Evolutionary conservation across 2,329 filamentous ascomycete species (phyloP).

Genomic region (Verticillium tricorpus): DNA sequence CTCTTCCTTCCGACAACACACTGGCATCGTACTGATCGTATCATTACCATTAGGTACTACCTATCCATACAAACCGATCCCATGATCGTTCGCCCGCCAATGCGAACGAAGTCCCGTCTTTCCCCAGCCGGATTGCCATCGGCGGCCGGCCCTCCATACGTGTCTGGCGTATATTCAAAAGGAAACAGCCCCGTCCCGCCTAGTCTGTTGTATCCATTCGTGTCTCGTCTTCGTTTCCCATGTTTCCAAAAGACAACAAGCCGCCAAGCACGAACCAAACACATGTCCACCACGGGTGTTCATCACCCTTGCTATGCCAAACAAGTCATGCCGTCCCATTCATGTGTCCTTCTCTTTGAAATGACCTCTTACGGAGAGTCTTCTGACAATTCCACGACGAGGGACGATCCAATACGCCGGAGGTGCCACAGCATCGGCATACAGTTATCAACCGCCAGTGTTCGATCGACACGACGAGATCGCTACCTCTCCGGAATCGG

Average conservation of each 20-base stretch:
- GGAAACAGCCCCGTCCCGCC: neutral
- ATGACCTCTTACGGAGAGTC: neutral
- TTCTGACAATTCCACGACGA: neutral
- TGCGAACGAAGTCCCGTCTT: neutral
- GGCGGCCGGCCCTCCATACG: neutral
- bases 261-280: slow-evolving; percentile 5
- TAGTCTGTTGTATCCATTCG: neutral
- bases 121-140: neutral
- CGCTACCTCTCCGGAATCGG: slow-evolving; percentile 59
- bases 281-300: neutral
- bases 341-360: neutral
- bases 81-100: neutral
- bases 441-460: slow-evolving; percentile 5
- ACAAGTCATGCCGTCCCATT: neutral
- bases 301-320: neutral
- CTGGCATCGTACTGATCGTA: neutral
- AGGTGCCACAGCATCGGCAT: slow-evolving; percentile 6
- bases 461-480: slow-evolving; percentile 19
- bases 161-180: neutral
- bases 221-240: neutral
- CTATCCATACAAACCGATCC: neutral
- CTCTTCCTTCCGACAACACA: neutral
- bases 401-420: slow-evolving; percentile 1
- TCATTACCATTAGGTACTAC: neutral
- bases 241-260: neutral